These are phyloP conservation scores for Venturia oleaginea DNA, from an alignment of 2,329 filamentous ascomycete species.

Conservation along the genomic window DNA sequence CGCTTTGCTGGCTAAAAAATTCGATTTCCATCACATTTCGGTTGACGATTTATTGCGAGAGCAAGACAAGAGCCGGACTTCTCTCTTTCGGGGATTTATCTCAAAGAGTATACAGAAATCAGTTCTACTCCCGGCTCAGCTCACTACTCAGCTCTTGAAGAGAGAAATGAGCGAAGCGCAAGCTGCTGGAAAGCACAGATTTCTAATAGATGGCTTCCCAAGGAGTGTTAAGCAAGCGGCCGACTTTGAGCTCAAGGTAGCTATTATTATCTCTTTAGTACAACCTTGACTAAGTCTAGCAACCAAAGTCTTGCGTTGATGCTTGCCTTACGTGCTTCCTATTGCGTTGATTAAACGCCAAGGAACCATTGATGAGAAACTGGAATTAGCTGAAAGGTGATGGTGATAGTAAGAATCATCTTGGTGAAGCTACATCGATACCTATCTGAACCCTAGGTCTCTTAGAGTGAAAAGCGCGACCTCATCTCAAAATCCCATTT, in stretches of 20 bases:
- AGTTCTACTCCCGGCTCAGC: slow-evolving; percentile 14
- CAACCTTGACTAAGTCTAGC: slow-evolving; percentile 6
- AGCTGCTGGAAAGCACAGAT: slow-evolving; percentile 13
- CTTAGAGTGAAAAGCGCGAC: too few species aligned
- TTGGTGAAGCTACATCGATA: too few species aligned
- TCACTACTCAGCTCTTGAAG: slow-evolving; percentile 14
- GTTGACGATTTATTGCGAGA: slow-evolving; percentile 14
- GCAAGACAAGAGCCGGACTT: slow-evolving; percentile 11
- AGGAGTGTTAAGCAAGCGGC: slow-evolving; percentile 6
- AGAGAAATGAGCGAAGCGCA: slow-evolving; percentile 13
- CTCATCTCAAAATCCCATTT: too few species aligned
- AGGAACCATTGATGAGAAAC: too few species aligned
- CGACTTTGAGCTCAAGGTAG: slow-evolving; percentile 11
- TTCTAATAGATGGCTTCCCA: slow-evolving; percentile 13
- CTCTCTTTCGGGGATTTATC: slow-evolving; percentile 14
- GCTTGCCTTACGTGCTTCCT: too few species aligned
- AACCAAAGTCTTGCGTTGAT: too few species aligned
- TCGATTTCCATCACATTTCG: slow-evolving; percentile 14
- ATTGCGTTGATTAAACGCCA: too few species aligned
- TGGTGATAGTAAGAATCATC: too few species aligned
- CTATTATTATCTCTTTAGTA: slow-evolving; percentile 8
- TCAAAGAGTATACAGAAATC: slow-evolving; percentile 13
- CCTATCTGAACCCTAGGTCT: too few species aligned
- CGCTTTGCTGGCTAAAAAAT: slow-evolving; percentile 11
- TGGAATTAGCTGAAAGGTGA: too few species aligned